A percentile compares a stretch with the other conserved stretches of the same genome.
These are phyloP conservation scores for Staphylotrichum tortipilum DNA, from an alignment of 495 filamentous ascomycete genomes.

Conservation along the genomic window DNA sequence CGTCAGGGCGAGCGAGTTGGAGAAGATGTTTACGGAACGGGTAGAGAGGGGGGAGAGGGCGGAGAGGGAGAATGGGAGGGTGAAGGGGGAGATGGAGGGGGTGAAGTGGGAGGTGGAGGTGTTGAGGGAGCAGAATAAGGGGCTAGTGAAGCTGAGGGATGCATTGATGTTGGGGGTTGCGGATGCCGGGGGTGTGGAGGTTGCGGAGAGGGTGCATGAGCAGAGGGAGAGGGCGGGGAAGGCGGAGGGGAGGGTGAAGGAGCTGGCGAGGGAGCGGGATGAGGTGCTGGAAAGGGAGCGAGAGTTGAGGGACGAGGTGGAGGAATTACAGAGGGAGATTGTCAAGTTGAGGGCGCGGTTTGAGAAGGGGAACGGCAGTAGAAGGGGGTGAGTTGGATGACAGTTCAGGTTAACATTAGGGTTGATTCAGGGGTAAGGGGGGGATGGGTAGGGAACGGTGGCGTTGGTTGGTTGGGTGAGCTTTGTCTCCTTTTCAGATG, in stretches of 20 bases:
- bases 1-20: constrained; percentile 25
- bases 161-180: constrained; percentile 14
- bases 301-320: neutral
- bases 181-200: constrained; percentile 3
- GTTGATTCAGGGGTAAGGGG: too few relatives aligned
- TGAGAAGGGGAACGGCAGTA: too few relatives aligned
- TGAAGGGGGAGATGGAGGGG: constrained; percentile 7
- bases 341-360: neutral
- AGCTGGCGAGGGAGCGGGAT: constrained; percentile 4
- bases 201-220: constrained; percentile 5
- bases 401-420: too few relatives aligned
- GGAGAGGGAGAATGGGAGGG: constrained; percentile 2
- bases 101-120: constrained; percentile 1
- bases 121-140: constrained; percentile 8
- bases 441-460: too few relatives aligned
- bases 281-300: neutral
- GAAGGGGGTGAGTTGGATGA: too few relatives aligned
- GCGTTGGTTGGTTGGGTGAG: too few relatives aligned
- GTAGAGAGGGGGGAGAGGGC: too few relatives aligned
- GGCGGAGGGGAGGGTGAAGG: constrained; percentile 7
- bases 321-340: neutral
- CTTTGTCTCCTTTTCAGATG: too few relatives aligned
- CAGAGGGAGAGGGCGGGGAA: constrained; percentile 5
- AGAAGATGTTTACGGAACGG: constrained; percentile 19
- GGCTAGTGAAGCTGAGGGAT: constrained; percentile 8